phyloP scores from a whole-genome alignment of 371 early-diverging fungal genomes.

The Mycotypha africana region DNA sequence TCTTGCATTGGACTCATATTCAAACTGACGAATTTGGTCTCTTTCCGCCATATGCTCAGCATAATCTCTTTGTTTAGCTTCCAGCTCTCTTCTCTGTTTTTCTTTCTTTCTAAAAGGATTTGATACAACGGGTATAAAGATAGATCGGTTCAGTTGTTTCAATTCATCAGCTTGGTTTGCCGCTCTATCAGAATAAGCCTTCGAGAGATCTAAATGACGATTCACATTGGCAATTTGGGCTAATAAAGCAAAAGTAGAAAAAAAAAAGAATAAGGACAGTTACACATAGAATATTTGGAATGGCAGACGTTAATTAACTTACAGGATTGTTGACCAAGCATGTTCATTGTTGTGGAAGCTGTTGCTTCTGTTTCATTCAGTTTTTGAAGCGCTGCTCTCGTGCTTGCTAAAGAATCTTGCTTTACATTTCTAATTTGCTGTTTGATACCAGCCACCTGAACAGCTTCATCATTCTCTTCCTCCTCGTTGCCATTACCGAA shows the following conservation, averaged over 20 bases:
- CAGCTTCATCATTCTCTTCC: slow-evolving; percentile 46
- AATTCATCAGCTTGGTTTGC: slow-evolving; percentile 70
- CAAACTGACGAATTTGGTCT: slow-evolving; percentile 36
- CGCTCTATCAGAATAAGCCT: slow-evolving; percentile 66
- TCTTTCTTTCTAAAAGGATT: slow-evolving; percentile 61
- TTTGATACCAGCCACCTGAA: slow-evolving; percentile 55
- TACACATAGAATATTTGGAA: too few relatives aligned
- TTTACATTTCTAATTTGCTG: slow-evolving; percentile 64
- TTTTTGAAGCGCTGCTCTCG: slow-evolving; percentile 64
- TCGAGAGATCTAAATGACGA: slow-evolving; percentile 67
- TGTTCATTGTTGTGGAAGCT: slow-evolving; percentile 58
- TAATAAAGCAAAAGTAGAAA: slow-evolving; percentile 7
- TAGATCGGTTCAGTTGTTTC: slow-evolving; percentile 74
- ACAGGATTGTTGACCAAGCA: slow-evolving; percentile 64
- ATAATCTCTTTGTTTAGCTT: slow-evolving; percentile 43
- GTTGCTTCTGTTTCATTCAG: slow-evolving; percentile 62
- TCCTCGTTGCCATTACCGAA: not conserved
- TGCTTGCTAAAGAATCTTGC: slow-evolving; percentile 66
- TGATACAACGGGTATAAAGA: slow-evolving; percentile 66
- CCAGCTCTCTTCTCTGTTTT: slow-evolving; percentile 48
- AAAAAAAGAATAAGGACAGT: too few relatives aligned
- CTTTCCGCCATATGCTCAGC: slow-evolving; percentile 41
- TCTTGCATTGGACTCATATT: slow-evolving; percentile 44
- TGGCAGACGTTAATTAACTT: too few relatives aligned
- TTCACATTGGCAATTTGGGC: slow-evolving; percentile 61